A percentile compares a stretch with the other conserved stretches of the same genome.
phyloP scores from a whole-genome alignment of 306 rosid species.

The Cucumis cinereus region DNA sequence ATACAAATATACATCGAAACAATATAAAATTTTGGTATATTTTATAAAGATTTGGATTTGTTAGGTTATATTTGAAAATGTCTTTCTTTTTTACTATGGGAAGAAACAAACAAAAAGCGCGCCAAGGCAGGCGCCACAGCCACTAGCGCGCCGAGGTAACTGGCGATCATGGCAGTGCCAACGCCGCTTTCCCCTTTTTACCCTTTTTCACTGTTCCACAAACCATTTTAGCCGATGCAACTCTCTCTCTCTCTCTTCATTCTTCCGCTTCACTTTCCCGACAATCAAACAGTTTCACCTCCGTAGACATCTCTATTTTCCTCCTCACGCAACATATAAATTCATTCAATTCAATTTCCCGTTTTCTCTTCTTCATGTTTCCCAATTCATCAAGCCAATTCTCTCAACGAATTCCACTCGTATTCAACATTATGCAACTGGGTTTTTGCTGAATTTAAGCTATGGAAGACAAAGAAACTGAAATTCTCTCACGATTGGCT shows the following conservation, averaged over 20 bases:
- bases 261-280: slow-evolving; percentile 8
- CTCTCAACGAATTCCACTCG: background rate
- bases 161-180: background rate
- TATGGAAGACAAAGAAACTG: slow-evolving; percentile 56
- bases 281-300: slow-evolving; percentile 5
- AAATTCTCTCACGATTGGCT: slow-evolving; percentile 71
- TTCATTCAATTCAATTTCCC: background rate
- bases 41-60: too few species aligned
- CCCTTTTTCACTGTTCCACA: background rate
- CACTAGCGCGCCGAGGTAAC: background rate
- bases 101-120: background rate
- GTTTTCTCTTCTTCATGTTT: background rate
- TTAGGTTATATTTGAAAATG: too few species aligned
- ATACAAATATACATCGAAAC: too few species aligned
- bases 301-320: background rate
- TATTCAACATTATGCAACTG: background rate
- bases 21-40: too few species aligned
- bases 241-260: background rate
- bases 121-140: background rate
- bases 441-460: background rate
- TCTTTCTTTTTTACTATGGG: too few species aligned
- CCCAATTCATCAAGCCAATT: background rate
- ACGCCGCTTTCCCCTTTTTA: background rate
- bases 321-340: background rate
- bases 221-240: background rate